Evolutionary conservation across 257 asterid genomes (phyloP), one percentile per base, ranked within the genome.

Genomic region (Petunia axillaris): DNA sequence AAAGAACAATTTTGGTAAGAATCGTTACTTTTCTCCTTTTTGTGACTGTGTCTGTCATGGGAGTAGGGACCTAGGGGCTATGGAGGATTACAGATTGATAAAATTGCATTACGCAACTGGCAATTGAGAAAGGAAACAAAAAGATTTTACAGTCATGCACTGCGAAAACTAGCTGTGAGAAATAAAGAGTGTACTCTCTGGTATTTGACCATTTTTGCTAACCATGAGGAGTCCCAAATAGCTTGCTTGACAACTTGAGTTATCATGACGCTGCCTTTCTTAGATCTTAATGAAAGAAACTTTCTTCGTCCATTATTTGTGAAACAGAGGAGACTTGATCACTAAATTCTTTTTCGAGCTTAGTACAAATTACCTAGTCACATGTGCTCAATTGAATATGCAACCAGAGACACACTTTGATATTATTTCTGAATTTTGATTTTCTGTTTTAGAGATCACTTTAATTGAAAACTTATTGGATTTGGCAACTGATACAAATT

Each of bases 21-120:
- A 37, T 40, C 53, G 13, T 66, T 5, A 10, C 59, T 10, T 11
- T 4, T 48, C 77, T 70, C 58, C 43, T 46, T 70, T 25, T 70
- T 70, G 59, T 70, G 77, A 8, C 16, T 25, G 77, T 70, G 59
- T 70, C 25, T 25, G 25, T 4, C 16, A 70, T 46, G 43, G 77
- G 59, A 46, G 59, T 44, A 25, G 58, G 77, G 43, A 70, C 77
- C 59, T 70, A 70, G 59, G 58, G 40, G 77, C 25, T 70, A 70
- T 25, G 36, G 40, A 16, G 77, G 77, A 59, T 70, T 38, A 70
- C 43, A 70, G 13, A 48, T 70, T 70, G 59, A 70, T 70, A 70
- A 46, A 46, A 25, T 46, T 70, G 25, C 77, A 70, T 44, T 48
- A 38, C 59, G 25, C 59, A 48, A 25, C 77, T 70, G 77, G 77